A percentile compares a stretch with the other conserved stretches of the same genome.
Evolutionary conservation across 1,139 yeast species (phyloP).

Genomic region (Blastobotrys elegans): DNA sequence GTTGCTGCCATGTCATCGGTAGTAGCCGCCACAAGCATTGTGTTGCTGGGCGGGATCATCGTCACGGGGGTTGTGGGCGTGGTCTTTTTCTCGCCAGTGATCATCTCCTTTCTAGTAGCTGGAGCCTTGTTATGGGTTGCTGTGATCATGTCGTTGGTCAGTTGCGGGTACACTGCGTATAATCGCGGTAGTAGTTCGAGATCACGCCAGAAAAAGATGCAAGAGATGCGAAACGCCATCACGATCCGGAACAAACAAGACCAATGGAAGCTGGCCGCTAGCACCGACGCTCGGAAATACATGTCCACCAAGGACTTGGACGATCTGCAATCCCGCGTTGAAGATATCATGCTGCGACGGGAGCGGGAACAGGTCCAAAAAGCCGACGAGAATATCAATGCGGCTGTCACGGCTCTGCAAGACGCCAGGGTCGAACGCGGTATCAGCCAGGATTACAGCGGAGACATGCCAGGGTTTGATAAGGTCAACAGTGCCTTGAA

Average conservation of each 20-base stretch:
- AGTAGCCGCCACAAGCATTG: slow-evolving; percentile 13
- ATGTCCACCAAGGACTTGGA: slow-evolving; percentile 10
- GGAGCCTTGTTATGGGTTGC: slow-evolving; percentile 18
- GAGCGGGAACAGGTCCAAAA: background rate
- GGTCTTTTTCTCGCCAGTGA: slow-evolving; percentile 18
- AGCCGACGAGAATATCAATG: slow-evolving; percentile 1
- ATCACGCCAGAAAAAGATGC: background rate
- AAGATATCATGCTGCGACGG: slow-evolving; percentile 3
- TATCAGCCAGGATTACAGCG: background rate
- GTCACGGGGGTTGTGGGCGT: slow-evolving; percentile 13
- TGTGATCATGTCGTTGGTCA: slow-evolving; percentile 8
- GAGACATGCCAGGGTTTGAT: background rate
- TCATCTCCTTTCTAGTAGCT: slow-evolving; percentile 15
- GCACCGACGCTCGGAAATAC: slow-evolving; percentile 10
- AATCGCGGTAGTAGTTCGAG: background rate
- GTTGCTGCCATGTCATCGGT: slow-evolving; percentile 16
- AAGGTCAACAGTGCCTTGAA: background rate
- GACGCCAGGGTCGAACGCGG: background rate
- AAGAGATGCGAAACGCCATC: slow-evolving; percentile 5
- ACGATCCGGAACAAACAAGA: slow-evolving; percentile 10
- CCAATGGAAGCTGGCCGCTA: slow-evolving; percentile 12
- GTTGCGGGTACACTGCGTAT: background rate
- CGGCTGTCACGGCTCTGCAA: slow-evolving; percentile 3
- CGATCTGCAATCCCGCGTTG: slow-evolving; percentile 8
- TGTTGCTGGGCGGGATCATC: slow-evolving; percentile 15